Evolutionary conservation across 1,284 basidiomycete species (phyloP), one percentile per base, ranked within the genome.

Genomic region (Ustilago xerochloae): DNA sequence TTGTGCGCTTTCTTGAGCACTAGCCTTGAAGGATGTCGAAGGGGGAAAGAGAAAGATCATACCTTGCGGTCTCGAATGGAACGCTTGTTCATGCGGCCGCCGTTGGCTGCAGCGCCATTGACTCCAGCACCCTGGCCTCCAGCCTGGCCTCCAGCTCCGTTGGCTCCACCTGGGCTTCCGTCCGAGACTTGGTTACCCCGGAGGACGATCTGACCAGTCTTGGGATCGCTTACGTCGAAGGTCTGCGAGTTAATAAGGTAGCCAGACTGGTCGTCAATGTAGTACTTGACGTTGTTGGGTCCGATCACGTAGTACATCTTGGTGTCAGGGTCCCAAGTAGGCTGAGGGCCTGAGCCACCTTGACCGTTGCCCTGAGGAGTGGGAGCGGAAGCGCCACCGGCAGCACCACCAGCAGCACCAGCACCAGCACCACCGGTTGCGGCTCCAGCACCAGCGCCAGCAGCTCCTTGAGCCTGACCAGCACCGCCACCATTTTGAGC

Each of bases 41-140:
- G 6, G 33, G 16, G 26, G 49, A 28, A 41, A 22, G 16, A 49
- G 29, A 18, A 18, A n/a, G 22, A 46, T 69, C 66, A 69, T 69
- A 69, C 66, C 66, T 69, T 55, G 43, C 49, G 57, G 58, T 61
- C 48, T 43, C 61, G 67, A 29, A 64, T 16, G 7, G 52, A 57
- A 10, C 62, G 57, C 30, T 70, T 70, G 29, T 46, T 41, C 62
- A 64, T 61, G 13, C 50, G 51, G 26, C 65, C 55, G 22, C 26
- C 26, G 10, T 32, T 35, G 10, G 32, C 30, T 9, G 33, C 47
- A 51, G 22, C 22, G n/a, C 26, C 48, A 7, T 33, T 20, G 10
- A 45, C 51, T 24, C 7, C 52, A 50, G 28, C 30, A 24, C 13
- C 43, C 15, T 38, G 43, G n/a, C 43, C 52, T 38, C 46, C 63